phyloP scores from a whole-genome alignment of 1,139 yeast species.

The Yamadazyma friedrichii region DNA sequence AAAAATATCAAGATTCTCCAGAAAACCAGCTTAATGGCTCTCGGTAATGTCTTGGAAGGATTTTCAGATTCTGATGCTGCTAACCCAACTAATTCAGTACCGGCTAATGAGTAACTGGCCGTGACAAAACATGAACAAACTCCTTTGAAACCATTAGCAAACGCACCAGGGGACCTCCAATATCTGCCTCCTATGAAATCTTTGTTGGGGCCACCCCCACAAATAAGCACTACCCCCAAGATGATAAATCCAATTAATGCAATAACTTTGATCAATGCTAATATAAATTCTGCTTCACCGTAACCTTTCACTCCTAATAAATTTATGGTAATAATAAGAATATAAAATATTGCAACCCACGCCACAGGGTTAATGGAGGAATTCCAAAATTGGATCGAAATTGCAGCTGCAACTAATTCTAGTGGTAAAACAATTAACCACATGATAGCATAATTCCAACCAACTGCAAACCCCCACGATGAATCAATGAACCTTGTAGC shows the following conservation, averaged over 20 bases:
- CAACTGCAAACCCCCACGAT: conserved; percentile 76
- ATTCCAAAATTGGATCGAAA: conserved; percentile 68
- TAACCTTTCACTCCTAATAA: conserved; percentile 70
- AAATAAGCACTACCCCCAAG: conserved; percentile 56
- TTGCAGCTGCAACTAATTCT: conserved; percentile 75
- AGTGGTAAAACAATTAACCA: conserved; percentile 77
- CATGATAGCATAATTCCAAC: conserved; percentile 79
- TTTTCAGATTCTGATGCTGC: conserved; percentile 41
- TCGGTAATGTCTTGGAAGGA: conserved; percentile 37
- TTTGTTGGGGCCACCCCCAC: conserved; percentile 66
- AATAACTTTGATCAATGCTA: conserved; percentile 56
- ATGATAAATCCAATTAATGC: conserved; percentile 67
- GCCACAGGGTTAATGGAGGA: conserved; percentile 60
- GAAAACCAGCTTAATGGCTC: conserved; percentile 43
- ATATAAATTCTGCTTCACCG: conserved; percentile 71
- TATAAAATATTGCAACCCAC: conserved; percentile 62
- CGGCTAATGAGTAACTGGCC: conserved; percentile 43
- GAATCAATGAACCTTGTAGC: conserved; percentile 69
- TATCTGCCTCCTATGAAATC: conserved; percentile 63
- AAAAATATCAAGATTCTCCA: conserved; percentile 44
- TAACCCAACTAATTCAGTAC: conserved; percentile 49
- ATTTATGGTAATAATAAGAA: conserved; percentile 54
- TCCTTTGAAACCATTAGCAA: conserved; percentile 43
- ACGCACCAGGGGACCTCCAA: conserved; percentile 62
- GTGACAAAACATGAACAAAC: conserved; percentile 42